A percentile compares a stretch with the other conserved stretches of the same genome.
Evolutionary conservation across 495 filamentous ascomycete genomes (phyloP).

Genomic region (Chaetomium tenue): DNA sequence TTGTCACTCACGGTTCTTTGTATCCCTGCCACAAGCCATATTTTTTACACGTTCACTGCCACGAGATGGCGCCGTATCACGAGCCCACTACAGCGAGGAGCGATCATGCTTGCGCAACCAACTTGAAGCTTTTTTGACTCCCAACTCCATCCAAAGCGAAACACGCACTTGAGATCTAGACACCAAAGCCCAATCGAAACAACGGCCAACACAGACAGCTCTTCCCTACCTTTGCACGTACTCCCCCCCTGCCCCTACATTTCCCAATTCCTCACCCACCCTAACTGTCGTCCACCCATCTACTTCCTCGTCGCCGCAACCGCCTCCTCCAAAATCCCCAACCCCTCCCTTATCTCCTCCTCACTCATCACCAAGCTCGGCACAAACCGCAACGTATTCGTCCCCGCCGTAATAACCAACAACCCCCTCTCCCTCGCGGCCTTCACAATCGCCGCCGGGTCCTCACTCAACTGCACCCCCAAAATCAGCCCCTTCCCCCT

Average conservation of each 20-base stretch:
- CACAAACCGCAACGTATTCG: conserved; percentile 83
- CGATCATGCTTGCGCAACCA: background rate
- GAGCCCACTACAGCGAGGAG: too few species aligned
- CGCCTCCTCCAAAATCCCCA: conserved; percentile 74
- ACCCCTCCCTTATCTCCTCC: conserved; percentile 69
- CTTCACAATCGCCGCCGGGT: conserved; percentile 69
- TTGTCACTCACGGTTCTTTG: background rate
- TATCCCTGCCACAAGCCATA: background rate
- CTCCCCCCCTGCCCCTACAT: background rate
- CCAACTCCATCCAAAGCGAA: background rate
- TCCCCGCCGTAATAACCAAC: conserved; percentile 87
- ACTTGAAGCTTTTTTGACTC: background rate
- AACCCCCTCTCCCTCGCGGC: conserved; percentile 86
- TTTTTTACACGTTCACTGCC: background rate
- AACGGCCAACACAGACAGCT: background rate
- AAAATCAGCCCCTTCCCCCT: conserved; percentile 81
- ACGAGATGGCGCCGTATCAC: background rate
- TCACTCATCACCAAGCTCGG: conserved; percentile 75
- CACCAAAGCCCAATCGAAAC: background rate
- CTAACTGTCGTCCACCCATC: background rate
- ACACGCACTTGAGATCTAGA: background rate
- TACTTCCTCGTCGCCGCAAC: conserved; percentile 48
- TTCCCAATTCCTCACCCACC: background rate
- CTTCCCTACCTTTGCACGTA: too few species aligned
- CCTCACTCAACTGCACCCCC: conserved; percentile 73